Evolutionary conservation across 768 basidiomycete species (phyloP).

Genomic region (Termitomyces sp.): DNA sequence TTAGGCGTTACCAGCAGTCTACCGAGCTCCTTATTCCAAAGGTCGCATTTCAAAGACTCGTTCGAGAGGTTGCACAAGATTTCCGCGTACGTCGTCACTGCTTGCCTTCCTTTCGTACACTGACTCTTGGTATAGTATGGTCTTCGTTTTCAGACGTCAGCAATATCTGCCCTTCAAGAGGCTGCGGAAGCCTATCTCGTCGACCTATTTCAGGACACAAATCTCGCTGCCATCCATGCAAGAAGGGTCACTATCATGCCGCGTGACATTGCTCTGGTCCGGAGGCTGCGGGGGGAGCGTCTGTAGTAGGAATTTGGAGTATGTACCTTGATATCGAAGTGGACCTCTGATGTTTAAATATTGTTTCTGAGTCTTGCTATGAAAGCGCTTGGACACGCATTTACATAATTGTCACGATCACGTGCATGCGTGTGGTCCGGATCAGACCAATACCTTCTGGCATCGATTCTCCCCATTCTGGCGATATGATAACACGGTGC

Average conservation of each 20-base stretch:
- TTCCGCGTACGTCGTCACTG: conserved; percentile 6
- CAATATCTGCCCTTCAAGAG: conserved; percentile 16
- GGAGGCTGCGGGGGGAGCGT: conserved; percentile 11
- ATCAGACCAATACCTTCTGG: neutral
- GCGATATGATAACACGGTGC: neutral
- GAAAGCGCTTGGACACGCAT: no score
- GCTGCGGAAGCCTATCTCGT: conserved; percentile 18
- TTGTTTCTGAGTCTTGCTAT: no score
- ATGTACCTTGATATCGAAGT: neutral
- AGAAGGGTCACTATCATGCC: conserved; percentile 18
- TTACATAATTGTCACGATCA: neutral
- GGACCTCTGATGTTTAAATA: neutral
- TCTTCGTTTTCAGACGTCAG: conserved; percentile 15
- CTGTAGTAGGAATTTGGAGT: neutral
- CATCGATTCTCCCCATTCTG: neutral
- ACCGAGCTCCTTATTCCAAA: conserved; percentile 18
- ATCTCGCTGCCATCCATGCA: conserved; percentile 17
- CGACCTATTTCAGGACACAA: conserved; percentile 15
- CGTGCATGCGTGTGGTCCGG: neutral
- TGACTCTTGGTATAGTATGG: conserved; percentile 5
- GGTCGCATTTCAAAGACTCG: conserved; percentile 18
- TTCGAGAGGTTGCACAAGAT: conserved; percentile 18
- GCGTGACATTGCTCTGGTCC: conserved; percentile 12
- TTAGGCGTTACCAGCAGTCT: conserved; percentile 17
- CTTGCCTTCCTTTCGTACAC: neutral